Evolutionary conservation across 2,329 filamentous ascomycete species (phyloP), one percentile per base, ranked within the genome.

Genomic region (Trichoderma sp.): DNA sequence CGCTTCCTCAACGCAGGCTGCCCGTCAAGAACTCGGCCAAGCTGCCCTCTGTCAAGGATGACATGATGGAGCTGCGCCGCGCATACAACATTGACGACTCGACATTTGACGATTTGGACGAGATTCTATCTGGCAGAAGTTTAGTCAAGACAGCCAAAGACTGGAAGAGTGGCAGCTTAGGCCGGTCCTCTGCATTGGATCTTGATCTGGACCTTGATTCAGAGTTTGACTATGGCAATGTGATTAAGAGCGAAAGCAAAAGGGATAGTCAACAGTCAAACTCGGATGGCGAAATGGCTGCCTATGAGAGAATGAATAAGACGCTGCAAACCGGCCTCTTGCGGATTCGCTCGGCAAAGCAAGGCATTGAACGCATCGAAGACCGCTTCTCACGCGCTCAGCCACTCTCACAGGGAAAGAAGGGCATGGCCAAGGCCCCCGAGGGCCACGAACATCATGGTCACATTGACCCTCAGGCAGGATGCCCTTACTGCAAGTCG

Each of bases 301-400:
- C 80, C 14, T 81, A 83, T 57, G 81, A 82, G 60, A 82, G 84
- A 66, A 87, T 89, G 82, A 84, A 79, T 73, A 85, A 84, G 71
- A 80, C 82, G 0, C 78, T 89, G n/a, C 80, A 81, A 70, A 84
- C 83, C 19, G 85, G 84, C 4, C 78, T 88, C 5, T 76, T 81
- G 35, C 83, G 83, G 24, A 87, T 89, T 37, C 85, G 83, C 52
- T 84, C 82, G 16, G 85, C 86, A 24, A 87, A 86, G 72, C 82
- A 84, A 65, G 87, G 87, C 13, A 89, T 90, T 62, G 86, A 88
- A 74, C 82, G 86, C 11, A 79, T 89, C 7, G 85, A 88, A 74
- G 82, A 83, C 70, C 82, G 83, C 68, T 81, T 89, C 21, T 80
- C 81, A 11, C 80, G 83, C 53, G 75, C 75, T 3, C 79, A 83